phyloP scores from a whole-genome alignment of 176 grass and related monocot genomes.

The Zoysia pacifica region DNA sequence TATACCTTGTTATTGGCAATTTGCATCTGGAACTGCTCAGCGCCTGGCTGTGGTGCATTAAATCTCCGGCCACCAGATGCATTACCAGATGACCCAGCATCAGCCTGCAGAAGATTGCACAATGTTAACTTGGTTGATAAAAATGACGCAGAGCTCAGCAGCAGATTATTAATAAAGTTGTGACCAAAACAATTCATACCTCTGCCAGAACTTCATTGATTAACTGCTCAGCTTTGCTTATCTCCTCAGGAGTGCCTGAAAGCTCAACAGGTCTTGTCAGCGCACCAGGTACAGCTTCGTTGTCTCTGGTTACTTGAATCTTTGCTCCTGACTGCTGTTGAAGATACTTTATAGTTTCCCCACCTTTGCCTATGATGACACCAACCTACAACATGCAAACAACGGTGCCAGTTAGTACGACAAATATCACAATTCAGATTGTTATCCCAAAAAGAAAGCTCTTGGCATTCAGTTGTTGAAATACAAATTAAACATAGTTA shows the following conservation, averaged over 20 bases:
- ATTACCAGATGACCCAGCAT: constrained; percentile 66
- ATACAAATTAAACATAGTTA: constrained; percentile 10
- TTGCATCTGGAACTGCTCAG: constrained; percentile 86
- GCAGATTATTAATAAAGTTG: background rate
- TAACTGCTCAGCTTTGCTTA: constrained; percentile 84
- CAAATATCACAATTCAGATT: background rate
- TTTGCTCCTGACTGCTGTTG: constrained; percentile 91
- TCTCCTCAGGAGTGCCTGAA: constrained; percentile 84
- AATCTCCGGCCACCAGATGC: constrained; percentile 53
- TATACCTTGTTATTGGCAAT: constrained; percentile 91
- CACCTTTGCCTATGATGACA: constrained; percentile 92
- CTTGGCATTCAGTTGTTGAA: background rate
- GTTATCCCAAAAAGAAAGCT: background rate
- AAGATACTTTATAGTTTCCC: constrained; percentile 87
- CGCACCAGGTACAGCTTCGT: constrained; percentile 78
- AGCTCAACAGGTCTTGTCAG: constrained; percentile 73
- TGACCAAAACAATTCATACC: constrained; percentile 32
- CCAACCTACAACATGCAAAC: constrained; percentile 59
- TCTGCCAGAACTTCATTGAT: constrained; percentile 85
- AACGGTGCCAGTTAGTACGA: background rate
- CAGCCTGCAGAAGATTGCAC: constrained; percentile 55
- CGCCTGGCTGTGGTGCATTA: constrained; percentile 56
- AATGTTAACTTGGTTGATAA: background rate
- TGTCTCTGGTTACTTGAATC: constrained; percentile 92
- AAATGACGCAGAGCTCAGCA: constrained; percentile 4